These are phyloP conservation scores for Closterium sp. DNA, from an alignment of 139 green algal species.

Conservation along the genomic window DNA sequence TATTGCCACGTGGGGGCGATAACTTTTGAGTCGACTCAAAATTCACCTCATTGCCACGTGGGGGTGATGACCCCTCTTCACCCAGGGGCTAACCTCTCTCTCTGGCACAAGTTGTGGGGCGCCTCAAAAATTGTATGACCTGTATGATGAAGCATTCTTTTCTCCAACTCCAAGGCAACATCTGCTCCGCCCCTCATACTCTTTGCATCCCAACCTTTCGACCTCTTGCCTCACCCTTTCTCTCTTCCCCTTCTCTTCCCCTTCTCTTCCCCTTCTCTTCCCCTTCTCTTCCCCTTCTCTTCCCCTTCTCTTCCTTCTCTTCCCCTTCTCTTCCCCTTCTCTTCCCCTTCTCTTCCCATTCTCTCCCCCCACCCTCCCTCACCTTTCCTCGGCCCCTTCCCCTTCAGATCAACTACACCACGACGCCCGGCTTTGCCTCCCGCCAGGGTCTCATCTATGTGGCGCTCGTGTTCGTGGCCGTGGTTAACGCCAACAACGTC, in stretches of 20 bases:
- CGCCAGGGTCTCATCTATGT: constrained; percentile 41
- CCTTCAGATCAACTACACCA: constrained; percentile 11
- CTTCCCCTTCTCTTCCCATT: background rate
- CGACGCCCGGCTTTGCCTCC: background rate
- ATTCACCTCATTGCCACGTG: no score
- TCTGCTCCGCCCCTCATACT: background rate
- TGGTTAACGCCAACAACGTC: constrained; percentile 40
- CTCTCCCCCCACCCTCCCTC: background rate
- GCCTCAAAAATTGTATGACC: no score
- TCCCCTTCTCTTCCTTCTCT: background rate
- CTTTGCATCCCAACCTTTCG: background rate
- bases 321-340: background rate
- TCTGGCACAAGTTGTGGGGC: no score
- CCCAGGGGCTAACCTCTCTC: no score
- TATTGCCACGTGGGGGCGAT: no score
- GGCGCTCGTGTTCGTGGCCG: constrained; percentile 28
- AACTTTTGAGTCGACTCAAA: no score
- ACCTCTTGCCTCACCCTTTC: background rate
- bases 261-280: background rate
- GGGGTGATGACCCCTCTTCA: no score
- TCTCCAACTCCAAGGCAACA: no score
- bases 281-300: background rate
- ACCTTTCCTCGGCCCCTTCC: background rate
- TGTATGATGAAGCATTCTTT: no score
- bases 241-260: background rate